Evolutionary conservation across 345 rosid species (phyloP), one percentile per base, ranked within the genome.

Genomic region (Mallotus nudiflorus): DNA sequence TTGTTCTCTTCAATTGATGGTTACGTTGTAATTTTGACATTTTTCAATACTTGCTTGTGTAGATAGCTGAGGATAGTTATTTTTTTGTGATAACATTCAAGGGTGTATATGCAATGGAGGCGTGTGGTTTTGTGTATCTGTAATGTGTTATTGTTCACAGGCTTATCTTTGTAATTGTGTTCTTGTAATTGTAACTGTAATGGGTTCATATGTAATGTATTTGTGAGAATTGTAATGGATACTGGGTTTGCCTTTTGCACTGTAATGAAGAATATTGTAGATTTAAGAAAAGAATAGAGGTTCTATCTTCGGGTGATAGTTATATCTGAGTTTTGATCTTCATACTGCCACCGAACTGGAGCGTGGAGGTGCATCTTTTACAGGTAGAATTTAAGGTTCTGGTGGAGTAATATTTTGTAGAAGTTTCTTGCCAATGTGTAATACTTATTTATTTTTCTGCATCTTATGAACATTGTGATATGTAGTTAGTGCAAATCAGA

Each of bases 301-400:
- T n/a, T n/a, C n/a, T n/a, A n/a, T n/a, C n/a, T n/a, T n/a, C n/a
- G n/a, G n/a, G n/a, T 58, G 68, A 24, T 66, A 67, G 62, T 51
- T 67, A 66, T 35, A 39, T 55, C 40, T 75, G 78, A 56, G 66
- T 73, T 69, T 57, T 67, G 70, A 14, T 68, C 82, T 72, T 70
- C 63, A 27, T 65, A 39, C 39, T 59, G 46, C 70, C 62, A 18
- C 56, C 55, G 35, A 52, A 75, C 58, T 56, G 68, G 73, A 72
- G 79, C 57, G 63, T 74, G 73, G 73, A 78, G 78, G 68, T 79
- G 55, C 76, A 24, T 76, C 82, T 67, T 75, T 42, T 42, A 39
- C 87, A 81, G 90, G 87, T 84, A 77, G 87, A 70, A 62, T 77
- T 68, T 80, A 56, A 73, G 79, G 78, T 76, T 82, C 65, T 54